Percentiles rank a stretch among this genome's conserved stretches.
These are phyloP conservation scores for Wickerhamomyces mucosus DNA, from an alignment of 805 yeast species.

Conservation along the genomic window DNA sequence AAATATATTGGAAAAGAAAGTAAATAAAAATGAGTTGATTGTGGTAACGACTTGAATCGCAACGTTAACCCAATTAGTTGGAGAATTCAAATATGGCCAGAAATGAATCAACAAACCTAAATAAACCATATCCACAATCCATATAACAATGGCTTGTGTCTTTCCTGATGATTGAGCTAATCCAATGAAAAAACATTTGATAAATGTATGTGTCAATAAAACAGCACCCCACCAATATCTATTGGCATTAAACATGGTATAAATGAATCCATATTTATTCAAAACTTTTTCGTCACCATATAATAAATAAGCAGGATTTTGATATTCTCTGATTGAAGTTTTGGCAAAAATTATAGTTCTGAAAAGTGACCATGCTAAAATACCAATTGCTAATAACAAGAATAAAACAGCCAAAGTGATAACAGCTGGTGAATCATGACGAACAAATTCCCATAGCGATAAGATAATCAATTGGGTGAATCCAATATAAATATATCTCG, in stretches of 20 bases:
- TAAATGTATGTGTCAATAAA: conserved; percentile 45
- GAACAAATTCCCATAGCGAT: conserved; percentile 81
- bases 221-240: conserved; percentile 80
- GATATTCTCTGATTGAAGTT: conserved; percentile 45
- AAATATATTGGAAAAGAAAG: conserved; percentile 79
- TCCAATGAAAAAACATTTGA: conserved; percentile 66
- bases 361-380: conserved; percentile 56
- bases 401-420: conserved; percentile 72
- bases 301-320: conserved; percentile 80
- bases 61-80: conserved; percentile 72
- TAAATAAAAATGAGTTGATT: conserved; percentile 72
- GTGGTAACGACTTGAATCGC: conserved; percentile 63
- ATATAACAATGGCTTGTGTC: conserved; percentile 69
- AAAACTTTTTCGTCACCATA: conserved; percentile 70
- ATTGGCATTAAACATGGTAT: conserved; percentile 78
- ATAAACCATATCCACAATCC: conserved; percentile 66
- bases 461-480: conserved; percentile 73
- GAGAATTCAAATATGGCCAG: conserved; percentile 72
- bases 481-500: conserved; percentile 76
- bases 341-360: conserved; percentile 57
- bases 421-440: conserved; percentile 80
- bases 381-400: conserved; percentile 47
- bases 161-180: conserved; percentile 76
- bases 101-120: conserved; percentile 51
- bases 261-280: conserved; percentile 78